Evolutionary conservation across 805 yeast species (phyloP).

Genomic region (Clavispora santaluciae): DNA sequence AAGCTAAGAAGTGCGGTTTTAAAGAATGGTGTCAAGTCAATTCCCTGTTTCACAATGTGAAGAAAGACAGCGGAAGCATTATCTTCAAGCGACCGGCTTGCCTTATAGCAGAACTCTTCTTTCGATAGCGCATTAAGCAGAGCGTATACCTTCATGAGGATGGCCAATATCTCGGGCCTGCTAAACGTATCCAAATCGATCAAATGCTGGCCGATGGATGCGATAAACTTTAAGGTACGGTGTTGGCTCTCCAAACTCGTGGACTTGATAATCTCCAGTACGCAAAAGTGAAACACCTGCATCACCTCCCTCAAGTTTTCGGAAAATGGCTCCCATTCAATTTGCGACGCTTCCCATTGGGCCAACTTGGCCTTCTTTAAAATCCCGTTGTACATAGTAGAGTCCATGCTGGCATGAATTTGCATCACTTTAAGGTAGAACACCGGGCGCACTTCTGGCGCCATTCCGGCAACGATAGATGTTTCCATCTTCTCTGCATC

Average conservation of each 20-base stretch:
- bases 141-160: constrained; percentile 31
- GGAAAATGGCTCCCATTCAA: not conserved
- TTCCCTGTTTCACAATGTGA: constrained; percentile 35
- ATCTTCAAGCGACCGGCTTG: constrained; percentile 34
- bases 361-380: constrained; percentile 22
- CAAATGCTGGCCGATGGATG: constrained; percentile 18
- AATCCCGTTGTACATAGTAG: constrained; percentile 24
- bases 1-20: constrained; percentile 17
- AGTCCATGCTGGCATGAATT: constrained; percentile 24
- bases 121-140: constrained; percentile 21
- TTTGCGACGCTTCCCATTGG: not conserved
- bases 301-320: constrained; percentile 21
- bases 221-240: constrained; percentile 20
- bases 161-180: constrained; percentile 27
- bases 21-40: constrained; percentile 21
- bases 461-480: constrained; percentile 26
- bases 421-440: constrained; percentile 31
- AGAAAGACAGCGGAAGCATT: constrained; percentile 19
- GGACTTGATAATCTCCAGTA: constrained; percentile 16
- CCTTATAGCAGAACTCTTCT: constrained; percentile 34
- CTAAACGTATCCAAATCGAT: constrained; percentile 15
- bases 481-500: constrained; percentile 8
- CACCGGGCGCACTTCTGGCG: constrained; percentile 24
- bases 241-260: constrained; percentile 5
- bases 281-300: constrained; percentile 29